Percentiles rank a stretch among this genome's conserved stretches.
phyloP scores from a whole-genome alignment of 805 yeast species.

The Candida dajiaensis region DNA sequence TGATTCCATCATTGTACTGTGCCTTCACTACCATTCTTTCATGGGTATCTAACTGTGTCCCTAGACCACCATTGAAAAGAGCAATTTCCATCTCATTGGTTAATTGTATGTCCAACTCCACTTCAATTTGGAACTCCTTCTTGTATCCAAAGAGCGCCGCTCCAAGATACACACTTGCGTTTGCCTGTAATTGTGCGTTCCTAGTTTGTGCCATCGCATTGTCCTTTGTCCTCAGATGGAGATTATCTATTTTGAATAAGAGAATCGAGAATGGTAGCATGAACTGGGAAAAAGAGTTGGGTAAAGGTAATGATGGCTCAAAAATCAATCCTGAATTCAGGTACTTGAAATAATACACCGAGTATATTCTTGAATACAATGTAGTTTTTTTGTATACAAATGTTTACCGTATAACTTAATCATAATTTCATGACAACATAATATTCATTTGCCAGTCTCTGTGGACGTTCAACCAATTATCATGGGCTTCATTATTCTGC shows the following conservation, averaged over 20 bases:
- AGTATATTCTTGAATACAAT: too few relatives aligned
- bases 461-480: slow-evolving; percentile 74
- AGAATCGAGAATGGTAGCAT: slow-evolving; percentile 38
- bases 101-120: slow-evolving; percentile 50
- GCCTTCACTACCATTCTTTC: slow-evolving; percentile 46
- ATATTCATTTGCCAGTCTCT: slow-evolving; percentile 83
- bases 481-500: slow-evolving; percentile 48
- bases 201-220: slow-evolving; percentile 33
- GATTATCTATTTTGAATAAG: slow-evolving; percentile 35
- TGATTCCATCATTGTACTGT: slow-evolving; percentile 51
- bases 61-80: slow-evolving; percentile 54
- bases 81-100: slow-evolving; percentile 52
- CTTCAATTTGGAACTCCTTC: slow-evolving; percentile 52
- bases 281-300: slow-evolving; percentile 43
- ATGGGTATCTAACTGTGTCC: slow-evolving; percentile 51
- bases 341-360: slow-evolving; percentile 17
- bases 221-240: slow-evolving; percentile 34
- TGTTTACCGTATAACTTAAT: neutral
- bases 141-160: slow-evolving; percentile 38
- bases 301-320: slow-evolving; percentile 38
- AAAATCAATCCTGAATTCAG: slow-evolving; percentile 38
- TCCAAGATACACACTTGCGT: slow-evolving; percentile 44
- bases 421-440: slow-evolving; percentile 41
- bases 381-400: neutral
- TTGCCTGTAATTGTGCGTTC: slow-evolving; percentile 43